Evolutionary conservation across 23 red algal genomes (phyloP).

Genomic region (Gracilaria gracilis): DNA sequence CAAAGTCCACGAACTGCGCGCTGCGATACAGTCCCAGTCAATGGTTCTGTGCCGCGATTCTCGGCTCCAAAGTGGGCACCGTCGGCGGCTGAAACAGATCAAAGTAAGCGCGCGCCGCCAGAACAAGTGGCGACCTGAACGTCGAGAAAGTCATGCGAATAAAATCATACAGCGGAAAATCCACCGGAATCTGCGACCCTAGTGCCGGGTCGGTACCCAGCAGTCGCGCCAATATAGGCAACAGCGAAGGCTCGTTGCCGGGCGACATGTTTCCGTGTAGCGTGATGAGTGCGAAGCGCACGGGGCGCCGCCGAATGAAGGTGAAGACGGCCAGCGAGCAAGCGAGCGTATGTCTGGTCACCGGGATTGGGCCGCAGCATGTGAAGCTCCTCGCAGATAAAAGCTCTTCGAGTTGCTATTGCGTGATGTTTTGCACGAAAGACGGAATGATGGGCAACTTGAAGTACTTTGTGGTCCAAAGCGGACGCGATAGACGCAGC

Average conservation of each 20-base stretch:
- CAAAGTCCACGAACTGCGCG: slow-evolving; percentile 9
- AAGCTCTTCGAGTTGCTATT: background rate
- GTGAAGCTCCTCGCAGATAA: background rate
- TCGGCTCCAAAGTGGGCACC: background rate
- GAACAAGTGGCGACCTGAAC: background rate
- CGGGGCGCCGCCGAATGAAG: background rate
- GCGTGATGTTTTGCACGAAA: background rate
- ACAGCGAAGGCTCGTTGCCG: background rate
- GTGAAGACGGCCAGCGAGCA: background rate
- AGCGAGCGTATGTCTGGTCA: background rate
- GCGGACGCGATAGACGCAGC: slow-evolving; percentile 8
- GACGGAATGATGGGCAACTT: background rate
- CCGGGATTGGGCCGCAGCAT: background rate
- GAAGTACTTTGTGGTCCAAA: slow-evolving; percentile 10
- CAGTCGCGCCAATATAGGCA: background rate
- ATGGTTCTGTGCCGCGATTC: background rate
- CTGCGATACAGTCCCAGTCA: slow-evolving; percentile 5
- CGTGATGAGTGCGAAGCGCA: background rate
- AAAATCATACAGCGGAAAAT: background rate
- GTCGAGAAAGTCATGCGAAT: background rate
- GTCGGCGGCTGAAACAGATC: background rate
- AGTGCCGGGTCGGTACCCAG: background rate
- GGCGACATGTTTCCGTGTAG: background rate
- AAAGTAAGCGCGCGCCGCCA: background rate
- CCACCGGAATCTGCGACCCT: background rate